Evolutionary conservation across 345 rosid genomes (phyloP), one percentile per base, ranked within the genome.

Genomic region (Xanthoceras sorbifolium): DNA sequence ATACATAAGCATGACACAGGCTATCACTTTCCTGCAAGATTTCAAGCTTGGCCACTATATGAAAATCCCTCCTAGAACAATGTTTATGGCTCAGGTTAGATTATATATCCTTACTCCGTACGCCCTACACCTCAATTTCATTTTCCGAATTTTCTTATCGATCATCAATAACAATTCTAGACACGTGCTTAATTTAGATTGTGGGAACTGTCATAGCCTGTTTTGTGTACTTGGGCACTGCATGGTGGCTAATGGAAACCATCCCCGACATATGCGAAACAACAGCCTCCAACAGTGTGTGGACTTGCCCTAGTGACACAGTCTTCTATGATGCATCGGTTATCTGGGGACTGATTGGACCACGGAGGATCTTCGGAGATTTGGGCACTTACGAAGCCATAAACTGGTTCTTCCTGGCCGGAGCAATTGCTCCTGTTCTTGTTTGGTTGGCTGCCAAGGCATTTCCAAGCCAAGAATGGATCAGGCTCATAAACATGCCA

Each of bases 191-290:
- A n/a, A 54, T 20, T 3, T 1, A 95, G 99, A 82, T 96, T 55
- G 94, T 89, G 62, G 99, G 99, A 78, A 96, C 97, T 4, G 72
- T 96, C 18, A 85, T 96, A 69, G 97, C 99, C 22, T 92, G 95
- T 68, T 54, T 92, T 4, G 91, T 91, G 26, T 93, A 93, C 86
- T 75, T 96, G 75, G 46, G 81, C 80, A 96, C 99, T 2, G 97
- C 99, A 38, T 93, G 99, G 99, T 96, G 99, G 99, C 88, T 96
- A 69, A 84, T 96, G 95, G 99, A 93, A 79, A 90, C 91, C 22
- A 96, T 96, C 68, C 65, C 99, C 0, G 87, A 91, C 80, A 88
- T 93, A 71, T 96, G 98, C 3, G 92, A 90, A 28, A 76, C 91
- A 25, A 80, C 90, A 31, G 83, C 91, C 69, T 82, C 97, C 2